These are phyloP conservation scores for Ciborinia camelliae DNA, from an alignment of 2,329 filamentous ascomycete species.

Conservation along the genomic window DNA sequence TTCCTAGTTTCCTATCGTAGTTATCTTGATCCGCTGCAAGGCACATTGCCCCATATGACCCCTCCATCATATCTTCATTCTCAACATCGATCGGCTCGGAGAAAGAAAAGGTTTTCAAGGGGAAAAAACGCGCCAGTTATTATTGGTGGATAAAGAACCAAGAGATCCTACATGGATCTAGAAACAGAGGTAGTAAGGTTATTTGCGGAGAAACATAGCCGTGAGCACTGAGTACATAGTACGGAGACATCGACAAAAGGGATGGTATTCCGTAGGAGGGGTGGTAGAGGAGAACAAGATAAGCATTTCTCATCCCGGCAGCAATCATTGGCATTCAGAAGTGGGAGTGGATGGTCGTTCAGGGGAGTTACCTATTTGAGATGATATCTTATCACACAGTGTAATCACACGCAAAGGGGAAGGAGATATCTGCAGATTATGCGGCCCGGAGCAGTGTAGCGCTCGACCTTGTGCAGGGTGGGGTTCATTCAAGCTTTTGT, in stretches of 20 bases:
- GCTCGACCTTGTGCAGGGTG: no score
- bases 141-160: constrained; percentile 9
- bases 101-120: no score
- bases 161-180: not conserved
- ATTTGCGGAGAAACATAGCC: not conserved
- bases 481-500: not conserved
- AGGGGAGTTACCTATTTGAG: no score
- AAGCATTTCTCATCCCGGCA: not conserved
- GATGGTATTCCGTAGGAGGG: no score
- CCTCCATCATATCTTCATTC: not conserved
- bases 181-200: not conserved
- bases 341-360: not conserved
- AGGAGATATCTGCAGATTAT: no score
- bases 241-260: not conserved
- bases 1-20: not conserved
- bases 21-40: not conserved
- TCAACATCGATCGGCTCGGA: not conserved
- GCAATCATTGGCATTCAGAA: not conserved
- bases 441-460: no score
- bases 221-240: not conserved
- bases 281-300: not conserved
- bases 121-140: no score
- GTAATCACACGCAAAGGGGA: no score
- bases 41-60: not conserved
- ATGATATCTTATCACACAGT: no score